A percentile compares a stretch with the other conserved stretches of the same genome.
These are phyloP conservation scores for Calocera viscosa DNA, from an alignment of 768 basidiomycete genomes.

Conservation along the genomic window DNA sequence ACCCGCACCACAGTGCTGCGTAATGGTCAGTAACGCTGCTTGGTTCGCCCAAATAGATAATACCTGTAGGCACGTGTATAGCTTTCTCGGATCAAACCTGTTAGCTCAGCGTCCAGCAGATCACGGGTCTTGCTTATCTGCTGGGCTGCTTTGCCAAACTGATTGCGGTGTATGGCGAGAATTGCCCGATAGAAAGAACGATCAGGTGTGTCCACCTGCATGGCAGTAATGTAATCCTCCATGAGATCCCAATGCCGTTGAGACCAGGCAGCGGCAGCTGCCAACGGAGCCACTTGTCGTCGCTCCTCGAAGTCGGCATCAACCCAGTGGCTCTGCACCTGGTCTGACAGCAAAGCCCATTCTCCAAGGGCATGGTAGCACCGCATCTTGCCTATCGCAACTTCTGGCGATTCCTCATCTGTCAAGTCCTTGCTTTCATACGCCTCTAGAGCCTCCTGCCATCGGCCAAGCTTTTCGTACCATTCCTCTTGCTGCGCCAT, in stretches of 20 bases:
- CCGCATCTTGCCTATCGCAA: conserved; percentile 84
- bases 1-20: conserved; percentile 73
- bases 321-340: conserved; percentile 81
- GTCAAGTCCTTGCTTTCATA: conserved; percentile 67
- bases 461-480: conserved; percentile 92
- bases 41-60: conserved; percentile 7
- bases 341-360: conserved; percentile 81
- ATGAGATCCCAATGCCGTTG: conserved; percentile 94
- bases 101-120: conserved; percentile 78
- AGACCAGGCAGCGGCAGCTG: conserved; percentile 94
- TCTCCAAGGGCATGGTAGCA: conserved; percentile 95
- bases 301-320: conserved; percentile 72
- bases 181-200: conserved; percentile 94
- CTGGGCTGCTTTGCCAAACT: conserved; percentile 76
- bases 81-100: conserved; percentile 83
- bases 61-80: conserved; percentile 97
- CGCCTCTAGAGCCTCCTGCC: conserved; percentile 82
- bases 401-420: conserved; percentile 64
- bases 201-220: conserved; percentile 88
- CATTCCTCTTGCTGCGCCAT: conserved; percentile 91
- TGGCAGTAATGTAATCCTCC: conserved; percentile 90
- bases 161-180: conserved; percentile 88
- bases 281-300: conserved; percentile 88
- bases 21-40: conserved; percentile 12
- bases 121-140: conserved; percentile 92